A percentile compares a stretch with the other conserved stretches of the same genome.
These are phyloP conservation scores for Fistulinella cinereoalba DNA, from an alignment of 1,284 basidiomycete genomes.

Conservation along the genomic window DNA sequence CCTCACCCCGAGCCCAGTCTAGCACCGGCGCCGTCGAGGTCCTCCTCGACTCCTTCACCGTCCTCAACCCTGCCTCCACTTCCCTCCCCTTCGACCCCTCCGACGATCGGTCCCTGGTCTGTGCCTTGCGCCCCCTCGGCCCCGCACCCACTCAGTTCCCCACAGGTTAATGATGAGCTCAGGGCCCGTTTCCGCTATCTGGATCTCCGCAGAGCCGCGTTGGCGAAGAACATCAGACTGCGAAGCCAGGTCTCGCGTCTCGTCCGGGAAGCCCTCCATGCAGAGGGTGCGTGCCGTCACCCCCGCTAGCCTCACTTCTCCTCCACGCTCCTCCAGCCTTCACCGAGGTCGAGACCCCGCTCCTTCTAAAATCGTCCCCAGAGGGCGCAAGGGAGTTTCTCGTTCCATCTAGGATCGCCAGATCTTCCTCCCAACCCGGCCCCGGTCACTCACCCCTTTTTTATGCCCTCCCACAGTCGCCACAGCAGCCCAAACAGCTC, in stretches of 20 bases:
- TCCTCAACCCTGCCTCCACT: conserved; percentile 76
- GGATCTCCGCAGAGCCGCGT: conserved; percentile 74
- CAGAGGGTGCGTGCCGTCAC: conserved; percentile 51
- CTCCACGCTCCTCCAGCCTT: conserved; percentile 54
- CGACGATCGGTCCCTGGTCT: conserved; percentile 67
- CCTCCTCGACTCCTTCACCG: conserved; percentile 60
- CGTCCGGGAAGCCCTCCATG: conserved; percentile 71
- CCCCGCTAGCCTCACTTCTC: conserved; percentile 4
- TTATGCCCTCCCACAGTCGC: conserved; percentile 91
- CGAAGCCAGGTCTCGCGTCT: conserved; percentile 80
- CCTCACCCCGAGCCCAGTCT: conserved; percentile 30
- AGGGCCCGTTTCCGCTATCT: conserved; percentile 84
- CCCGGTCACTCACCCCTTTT: conserved; percentile 53
- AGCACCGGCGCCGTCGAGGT: conserved; percentile 79
- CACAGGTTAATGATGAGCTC: conserved; percentile 80
- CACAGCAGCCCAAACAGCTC: conserved; percentile 95
- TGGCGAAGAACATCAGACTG: conserved; percentile 77
- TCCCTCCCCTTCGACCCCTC: conserved; percentile 81
- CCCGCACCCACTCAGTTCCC: conserved; percentile 20
- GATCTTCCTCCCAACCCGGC: conserved; percentile 22
- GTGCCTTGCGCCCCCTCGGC: conserved; percentile 28
- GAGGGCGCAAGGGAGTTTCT: conserved; percentile 95
- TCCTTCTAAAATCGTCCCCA: conserved; percentile 89
- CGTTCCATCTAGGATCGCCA: conserved; percentile 74
- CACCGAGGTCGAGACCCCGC: conserved; percentile 89